These are phyloP conservation scores for Fusarium veterinarium DNA, from an alignment of 2,329 filamentous ascomycete species.

Conservation along the genomic window DNA sequence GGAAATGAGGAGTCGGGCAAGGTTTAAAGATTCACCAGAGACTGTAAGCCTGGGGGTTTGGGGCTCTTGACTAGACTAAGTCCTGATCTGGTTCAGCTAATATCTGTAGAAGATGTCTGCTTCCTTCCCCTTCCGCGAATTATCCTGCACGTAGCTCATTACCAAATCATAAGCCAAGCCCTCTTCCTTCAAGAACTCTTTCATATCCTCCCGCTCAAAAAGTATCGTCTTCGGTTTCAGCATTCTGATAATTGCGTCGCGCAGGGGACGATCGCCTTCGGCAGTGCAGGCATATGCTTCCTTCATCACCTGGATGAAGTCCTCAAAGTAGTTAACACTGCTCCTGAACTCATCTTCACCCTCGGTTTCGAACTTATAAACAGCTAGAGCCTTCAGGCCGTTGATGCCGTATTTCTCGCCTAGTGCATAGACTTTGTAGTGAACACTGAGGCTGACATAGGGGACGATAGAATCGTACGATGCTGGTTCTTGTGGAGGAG, in stretches of 20 bases:
- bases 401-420: neutral
- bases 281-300: neutral
- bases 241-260: neutral
- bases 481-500: neutral
- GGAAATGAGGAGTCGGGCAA: neutral
- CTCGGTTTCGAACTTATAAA: neutral
- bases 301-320: neutral
- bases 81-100: neutral
- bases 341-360: fast-evolving
- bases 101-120: no score
- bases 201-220: neutral
- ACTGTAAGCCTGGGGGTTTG: neutral
- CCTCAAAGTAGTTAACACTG: fast-evolving
- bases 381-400: neutral
- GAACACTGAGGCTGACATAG: neutral
- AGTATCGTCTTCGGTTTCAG: fast-evolving
- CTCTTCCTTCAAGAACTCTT: neutral
- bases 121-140: neutral
- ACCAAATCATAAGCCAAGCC: neutral
- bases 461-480: fast-evolving
- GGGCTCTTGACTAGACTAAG: neutral
- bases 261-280: neutral
- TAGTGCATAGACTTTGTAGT: neutral
- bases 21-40: neutral
- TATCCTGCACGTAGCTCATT: neutral